Evolutionary conservation across 495 filamentous ascomycete species (phyloP).

Genomic region (Barbatosphaeria neglecta): DNA sequence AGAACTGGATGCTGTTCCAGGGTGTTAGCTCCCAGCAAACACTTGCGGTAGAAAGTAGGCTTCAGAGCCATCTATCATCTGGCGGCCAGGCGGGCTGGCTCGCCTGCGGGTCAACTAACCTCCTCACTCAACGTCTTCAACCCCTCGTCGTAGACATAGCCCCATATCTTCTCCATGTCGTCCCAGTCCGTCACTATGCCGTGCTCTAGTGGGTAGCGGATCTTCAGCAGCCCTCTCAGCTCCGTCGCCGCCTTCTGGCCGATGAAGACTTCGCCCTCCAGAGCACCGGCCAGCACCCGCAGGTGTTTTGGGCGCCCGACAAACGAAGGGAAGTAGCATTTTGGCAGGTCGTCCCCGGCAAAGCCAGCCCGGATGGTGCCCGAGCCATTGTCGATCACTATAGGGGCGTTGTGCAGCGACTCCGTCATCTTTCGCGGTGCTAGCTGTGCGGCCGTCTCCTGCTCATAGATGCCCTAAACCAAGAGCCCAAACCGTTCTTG

Average conservation of each 20-base stretch:
- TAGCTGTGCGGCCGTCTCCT: constrained; percentile 2
- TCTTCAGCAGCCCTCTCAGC: constrained; percentile 84
- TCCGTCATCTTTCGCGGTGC: constrained; percentile 58
- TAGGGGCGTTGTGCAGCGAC: constrained; percentile 88
- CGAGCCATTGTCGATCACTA: constrained; percentile 98
- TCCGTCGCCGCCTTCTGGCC: constrained; percentile 82
- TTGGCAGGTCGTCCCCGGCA: constrained; percentile 87
- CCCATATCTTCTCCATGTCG: constrained; percentile 99
- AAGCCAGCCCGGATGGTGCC: constrained; percentile 97
- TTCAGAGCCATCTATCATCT: too few species aligned
- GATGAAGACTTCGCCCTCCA: constrained; percentile 97
- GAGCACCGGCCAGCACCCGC: constrained; percentile 86
- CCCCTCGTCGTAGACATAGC: constrained; percentile 50
- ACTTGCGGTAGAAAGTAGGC: too few species aligned
- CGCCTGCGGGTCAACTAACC: too few species aligned
- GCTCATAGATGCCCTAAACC: neutral
- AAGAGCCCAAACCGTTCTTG: neutral
- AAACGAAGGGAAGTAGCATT: constrained; percentile 96
- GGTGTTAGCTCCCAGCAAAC: constrained; percentile 8
- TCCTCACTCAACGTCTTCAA: constrained; percentile 96
- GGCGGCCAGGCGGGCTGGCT: too few species aligned
- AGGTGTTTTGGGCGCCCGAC: constrained; percentile 94
- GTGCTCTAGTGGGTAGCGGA: constrained; percentile 90
- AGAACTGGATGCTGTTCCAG: constrained; percentile 73
- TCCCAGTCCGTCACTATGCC: constrained; percentile 99